Evolutionary conservation across 805 yeast species (phyloP), one percentile per base, ranked within the genome.

Genomic region (Barnettozyma botsteinii): DNA sequence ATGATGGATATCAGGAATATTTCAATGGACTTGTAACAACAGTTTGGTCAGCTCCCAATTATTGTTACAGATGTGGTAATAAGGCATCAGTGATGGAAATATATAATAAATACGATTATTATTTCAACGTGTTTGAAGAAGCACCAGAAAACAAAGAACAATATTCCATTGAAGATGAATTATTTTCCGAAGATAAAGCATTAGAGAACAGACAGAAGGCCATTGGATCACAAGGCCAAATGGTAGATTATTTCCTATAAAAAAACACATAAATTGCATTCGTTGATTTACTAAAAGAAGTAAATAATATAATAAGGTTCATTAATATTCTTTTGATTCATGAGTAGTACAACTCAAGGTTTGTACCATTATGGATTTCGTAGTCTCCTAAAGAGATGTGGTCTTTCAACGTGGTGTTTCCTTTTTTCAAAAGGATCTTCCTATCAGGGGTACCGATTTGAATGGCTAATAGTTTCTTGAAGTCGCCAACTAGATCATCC

Each of bases 31-130:
- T 84, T 47, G 85, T 95, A 33, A 81, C 94, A 27, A 93, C 99
- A 0, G 98, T 93, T 7, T 93, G 99, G 99, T 81, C 93, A 1
- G 98, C 98, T 0, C 99, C 99, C 0, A 93, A 93, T 57, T 93
- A 93, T 58, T 93, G 98, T 58, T 93, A 93, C 55, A 62, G 98
- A 46, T 93, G 99, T 61, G 98, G 98, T 1, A 93, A 93, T 58
- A 79, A 87, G 57, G 98, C 98, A 5, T 85, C 96, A n/a, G 89
- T 93, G n/a, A 69, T 93, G 47, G 98, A 93, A 60, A 78, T 93
- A 5, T 75, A 73, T 50, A 77, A 74, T 36, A 77, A 79, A 20
- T 81, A 85, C 33, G 79, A 77, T 39, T 72, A 76, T 46, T 75
- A 67, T 52, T 93, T 91, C 63, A 93, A 93, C 56, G 95, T 94